Percentiles rank a stretch among this genome's conserved stretches.
These are phyloP conservation scores for Leucocoprinus sp. DNA, from an alignment of 768 basidiomycete genomes.

Conservation along the genomic window DNA sequence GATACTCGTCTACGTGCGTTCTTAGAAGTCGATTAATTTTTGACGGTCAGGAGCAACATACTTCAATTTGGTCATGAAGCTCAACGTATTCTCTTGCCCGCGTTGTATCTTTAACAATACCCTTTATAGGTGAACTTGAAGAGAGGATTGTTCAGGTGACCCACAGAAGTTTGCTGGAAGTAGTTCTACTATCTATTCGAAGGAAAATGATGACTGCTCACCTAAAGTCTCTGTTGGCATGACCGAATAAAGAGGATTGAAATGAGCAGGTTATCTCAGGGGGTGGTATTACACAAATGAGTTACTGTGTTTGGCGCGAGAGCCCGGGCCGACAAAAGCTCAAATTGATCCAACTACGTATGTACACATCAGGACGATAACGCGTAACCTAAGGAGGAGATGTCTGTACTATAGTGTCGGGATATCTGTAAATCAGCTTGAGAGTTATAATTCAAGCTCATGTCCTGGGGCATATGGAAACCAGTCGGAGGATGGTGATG, in stretches of 20 bases:
- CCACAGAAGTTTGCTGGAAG: conserved; percentile 21
- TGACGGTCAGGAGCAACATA: conserved; percentile 20
- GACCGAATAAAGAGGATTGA: not conserved
- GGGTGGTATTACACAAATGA: not conserved
- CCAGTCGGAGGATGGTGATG: conserved; percentile 6
- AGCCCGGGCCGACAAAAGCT: too few relatives aligned
- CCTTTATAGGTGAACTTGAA: conserved; percentile 1
- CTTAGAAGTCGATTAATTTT: conserved; percentile 7
- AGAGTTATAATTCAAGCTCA: conserved; percentile 12
- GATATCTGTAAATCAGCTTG: conserved; percentile 15
- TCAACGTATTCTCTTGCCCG: conserved; percentile 65
- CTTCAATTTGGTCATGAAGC: conserved; percentile 88
- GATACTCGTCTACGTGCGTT: conserved; percentile 62
- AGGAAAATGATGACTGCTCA: not conserved
- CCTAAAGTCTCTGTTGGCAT: conserved; percentile 5
- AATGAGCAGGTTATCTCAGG: not conserved
- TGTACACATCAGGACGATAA: conserved; percentile 16
- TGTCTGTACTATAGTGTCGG: conserved; percentile 16
- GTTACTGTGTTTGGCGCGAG: not conserved
- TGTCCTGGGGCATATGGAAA: conserved; percentile 6
- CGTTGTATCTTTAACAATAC: not conserved
- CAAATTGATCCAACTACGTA: conserved; percentile 1
- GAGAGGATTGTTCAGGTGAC: not conserved
- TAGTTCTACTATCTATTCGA: not conserved
- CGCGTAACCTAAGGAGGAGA: conserved; percentile 29